Evolutionary conservation across 2,329 filamentous ascomycete genomes (phyloP).

Genomic region (Fusarium sp.): DNA sequence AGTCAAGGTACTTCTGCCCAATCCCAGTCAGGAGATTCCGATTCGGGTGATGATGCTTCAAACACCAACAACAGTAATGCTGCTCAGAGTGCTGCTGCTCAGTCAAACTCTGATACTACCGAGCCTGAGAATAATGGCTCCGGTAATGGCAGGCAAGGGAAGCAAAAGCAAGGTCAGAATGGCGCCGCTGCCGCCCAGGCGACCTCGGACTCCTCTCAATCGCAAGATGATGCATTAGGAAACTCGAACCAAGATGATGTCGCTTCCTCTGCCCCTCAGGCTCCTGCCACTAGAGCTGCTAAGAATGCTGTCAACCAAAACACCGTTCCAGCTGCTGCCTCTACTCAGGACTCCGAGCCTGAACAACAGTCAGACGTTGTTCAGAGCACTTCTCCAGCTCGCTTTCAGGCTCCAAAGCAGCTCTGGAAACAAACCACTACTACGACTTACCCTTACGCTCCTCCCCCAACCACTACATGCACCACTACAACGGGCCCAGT

Average conservation of each 20-base stretch:
- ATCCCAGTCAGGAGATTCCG: too few relatives aligned
- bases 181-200: not conserved
- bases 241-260: not conserved
- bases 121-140: not conserved
- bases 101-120: not conserved
- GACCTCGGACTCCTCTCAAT: not conserved
- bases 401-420: not conserved
- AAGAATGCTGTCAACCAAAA: not conserved
- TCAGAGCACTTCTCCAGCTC: not conserved
- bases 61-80: not conserved
- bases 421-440: not conserved
- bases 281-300: too few relatives aligned
- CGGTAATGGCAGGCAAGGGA: not conserved
- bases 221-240: not conserved
- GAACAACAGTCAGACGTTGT: not conserved
- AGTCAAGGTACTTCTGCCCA: not conserved
- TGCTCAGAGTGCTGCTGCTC: not conserved
- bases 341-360: not conserved
- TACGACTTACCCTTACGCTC: too few relatives aligned
- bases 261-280: not conserved
- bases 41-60: too few relatives aligned
- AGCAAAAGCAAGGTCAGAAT: not conserved
- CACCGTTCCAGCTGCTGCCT: not conserved
- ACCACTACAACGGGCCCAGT: too few relatives aligned
- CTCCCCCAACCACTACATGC: too few relatives aligned